A percentile compares a stretch with the other conserved stretches of the same genome.
Evolutionary conservation across 1,139 yeast genomes (phyloP).

Genomic region (Zygoascus sp.): DNA sequence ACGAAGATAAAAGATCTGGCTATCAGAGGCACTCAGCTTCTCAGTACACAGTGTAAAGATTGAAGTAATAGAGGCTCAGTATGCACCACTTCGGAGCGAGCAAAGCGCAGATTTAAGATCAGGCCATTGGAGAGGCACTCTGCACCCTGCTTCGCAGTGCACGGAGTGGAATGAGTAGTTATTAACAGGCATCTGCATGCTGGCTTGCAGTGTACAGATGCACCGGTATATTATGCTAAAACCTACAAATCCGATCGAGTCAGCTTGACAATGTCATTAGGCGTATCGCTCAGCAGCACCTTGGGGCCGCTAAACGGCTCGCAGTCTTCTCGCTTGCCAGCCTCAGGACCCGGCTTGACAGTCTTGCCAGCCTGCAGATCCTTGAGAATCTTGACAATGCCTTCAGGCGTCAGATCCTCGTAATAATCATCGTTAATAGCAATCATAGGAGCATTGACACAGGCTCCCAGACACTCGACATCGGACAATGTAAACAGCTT

Average conservation of each 20-base stretch:
- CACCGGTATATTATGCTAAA: too few relatives aligned
- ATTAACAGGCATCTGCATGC: too few relatives aligned
- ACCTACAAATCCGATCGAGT: constrained; percentile 40
- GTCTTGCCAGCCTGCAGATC: constrained; percentile 62
- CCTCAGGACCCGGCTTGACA: constrained; percentile 61
- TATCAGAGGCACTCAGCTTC: too few relatives aligned
- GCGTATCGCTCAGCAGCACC: constrained; percentile 56
- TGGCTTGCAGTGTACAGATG: background rate
- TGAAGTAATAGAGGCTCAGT: too few relatives aligned
- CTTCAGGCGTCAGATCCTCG: constrained; percentile 75
- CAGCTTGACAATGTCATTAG: constrained; percentile 61
- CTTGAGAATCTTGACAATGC: constrained; percentile 57
- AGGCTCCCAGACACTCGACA: constrained; percentile 90
- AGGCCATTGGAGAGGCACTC: too few relatives aligned
- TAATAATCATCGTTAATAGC: constrained; percentile 79
- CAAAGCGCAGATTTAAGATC: too few relatives aligned
- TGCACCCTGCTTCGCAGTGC: too few relatives aligned
- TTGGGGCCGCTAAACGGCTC: constrained; percentile 75
- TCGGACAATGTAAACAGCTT: constrained; percentile 77
- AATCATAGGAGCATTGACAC: constrained; percentile 88
- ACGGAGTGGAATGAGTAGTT: too few relatives aligned
- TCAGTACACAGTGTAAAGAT: too few relatives aligned
- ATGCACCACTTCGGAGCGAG: too few relatives aligned
- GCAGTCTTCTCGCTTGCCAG: constrained; percentile 59
- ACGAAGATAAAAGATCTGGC: too few relatives aligned